Conservation (phyloP, 352 stramenopile genomes). For the Phytopythium vexans region DNA sequence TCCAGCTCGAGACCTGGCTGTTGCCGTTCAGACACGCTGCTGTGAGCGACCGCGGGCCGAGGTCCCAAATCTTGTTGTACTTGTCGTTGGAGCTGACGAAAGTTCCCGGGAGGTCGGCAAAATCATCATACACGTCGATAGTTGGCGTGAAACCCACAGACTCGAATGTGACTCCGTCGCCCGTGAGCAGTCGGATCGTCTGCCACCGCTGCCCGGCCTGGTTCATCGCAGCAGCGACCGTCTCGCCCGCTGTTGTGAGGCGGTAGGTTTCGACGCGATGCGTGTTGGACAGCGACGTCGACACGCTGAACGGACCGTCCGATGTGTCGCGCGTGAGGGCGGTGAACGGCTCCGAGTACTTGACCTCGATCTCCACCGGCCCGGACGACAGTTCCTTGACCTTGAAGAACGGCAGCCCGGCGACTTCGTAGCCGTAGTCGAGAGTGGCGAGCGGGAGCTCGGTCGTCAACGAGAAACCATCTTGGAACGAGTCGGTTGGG, state of each 20-base stretch:
- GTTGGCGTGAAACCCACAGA: constrained; percentile 18
- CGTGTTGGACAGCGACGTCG: constrained; percentile 18
- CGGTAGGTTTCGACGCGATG: constrained; percentile 25
- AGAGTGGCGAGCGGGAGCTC: constrained; percentile 18
- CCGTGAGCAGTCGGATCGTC: constrained; percentile 17
- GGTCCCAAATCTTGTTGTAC: constrained; percentile 29
- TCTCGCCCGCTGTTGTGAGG: constrained; percentile 15
- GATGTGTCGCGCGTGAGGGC: constrained; percentile 18
- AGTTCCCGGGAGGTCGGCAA: constrained; percentile 17
- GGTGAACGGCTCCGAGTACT: constrained; percentile 27
- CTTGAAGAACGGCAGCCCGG: constrained; percentile 23
- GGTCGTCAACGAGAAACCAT: constrained; percentile 14
- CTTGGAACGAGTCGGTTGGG: constrained; percentile 8
- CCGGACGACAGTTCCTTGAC: constrained; percentile 17
- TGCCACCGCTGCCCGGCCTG: constrained; percentile 26
- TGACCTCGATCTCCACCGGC: constrained; percentile 25
- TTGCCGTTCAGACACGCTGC: constrained; percentile 20
- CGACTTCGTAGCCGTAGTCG: constrained; percentile 30
- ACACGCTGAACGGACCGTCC: constrained; percentile 20
- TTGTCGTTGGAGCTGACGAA: constrained; percentile 29
- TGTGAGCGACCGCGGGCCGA: constrained; percentile 21
- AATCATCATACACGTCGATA: constrained; percentile 21
- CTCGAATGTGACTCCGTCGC: constrained; percentile 24
- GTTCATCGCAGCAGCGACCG: constrained; percentile 19
- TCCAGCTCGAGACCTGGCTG: constrained; percentile 24